Conservation (phyloP, 2,329 filamentous ascomycete species). For the Cladosporium sphaerospermum region DNA sequence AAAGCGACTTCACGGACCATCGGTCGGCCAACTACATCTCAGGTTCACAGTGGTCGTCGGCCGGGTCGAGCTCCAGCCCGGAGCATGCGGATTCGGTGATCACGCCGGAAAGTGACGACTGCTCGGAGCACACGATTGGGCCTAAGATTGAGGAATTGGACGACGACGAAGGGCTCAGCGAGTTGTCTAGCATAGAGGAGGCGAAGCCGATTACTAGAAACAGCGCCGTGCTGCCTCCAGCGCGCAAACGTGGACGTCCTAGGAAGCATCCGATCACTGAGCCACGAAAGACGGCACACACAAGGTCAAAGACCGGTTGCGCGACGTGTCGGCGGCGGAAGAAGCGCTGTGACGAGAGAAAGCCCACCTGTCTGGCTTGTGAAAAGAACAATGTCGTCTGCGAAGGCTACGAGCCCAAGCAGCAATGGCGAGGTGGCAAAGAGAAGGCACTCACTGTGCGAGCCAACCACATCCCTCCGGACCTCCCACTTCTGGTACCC, state of each 20-base stretch:
- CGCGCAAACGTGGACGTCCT: conserved; percentile 62
- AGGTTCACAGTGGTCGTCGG: conserved; percentile 16
- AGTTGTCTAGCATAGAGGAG: conserved; percentile 28
- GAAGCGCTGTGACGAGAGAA: conserved; percentile 54
- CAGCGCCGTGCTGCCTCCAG: conserved; percentile 27
- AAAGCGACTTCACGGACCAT: conserved; percentile 7
- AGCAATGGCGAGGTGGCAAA: conserved; percentile 80
- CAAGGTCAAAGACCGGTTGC: conserved; percentile 54
- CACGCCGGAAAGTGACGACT: conserved; percentile 19
- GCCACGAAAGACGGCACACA: conserved; percentile 68
- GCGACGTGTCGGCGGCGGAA: conserved; percentile 55
- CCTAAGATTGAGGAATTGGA: conserved; percentile 52
- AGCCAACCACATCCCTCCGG: conserved; percentile 35
- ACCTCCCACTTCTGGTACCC: conserved; percentile 60
- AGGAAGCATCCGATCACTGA: conserved; percentile 66
- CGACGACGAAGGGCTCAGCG: conserved; percentile 38
- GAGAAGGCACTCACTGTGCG: conserved; percentile 46
- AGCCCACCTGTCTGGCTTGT: conserved; percentile 63
- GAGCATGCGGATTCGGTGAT: conserved; percentile 17
- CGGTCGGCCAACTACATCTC: conserved; percentile 10
- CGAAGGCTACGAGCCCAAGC: conserved; percentile 82
- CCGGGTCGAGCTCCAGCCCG: conserved; percentile 16
- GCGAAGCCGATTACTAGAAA: conserved; percentile 28
- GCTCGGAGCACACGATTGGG: conserved; percentile 32
- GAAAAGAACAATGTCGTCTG: conserved; percentile 90